phyloP scores from a whole-genome alignment of 23 red algal species.

The Gracilaria gracilis region DNA sequence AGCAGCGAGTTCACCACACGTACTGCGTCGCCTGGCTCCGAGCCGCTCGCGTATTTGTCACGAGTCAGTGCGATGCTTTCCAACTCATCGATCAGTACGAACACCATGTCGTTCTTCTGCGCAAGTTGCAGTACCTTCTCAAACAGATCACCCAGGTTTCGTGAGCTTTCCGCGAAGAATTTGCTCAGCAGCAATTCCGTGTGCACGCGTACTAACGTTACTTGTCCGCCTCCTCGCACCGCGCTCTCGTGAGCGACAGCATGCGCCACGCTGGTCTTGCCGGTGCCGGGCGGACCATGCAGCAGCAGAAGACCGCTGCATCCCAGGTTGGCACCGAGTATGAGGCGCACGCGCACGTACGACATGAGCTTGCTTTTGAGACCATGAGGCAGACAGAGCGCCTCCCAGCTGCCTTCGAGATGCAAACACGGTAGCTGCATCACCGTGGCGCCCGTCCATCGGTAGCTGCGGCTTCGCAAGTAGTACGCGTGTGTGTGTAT shows the following conservation, averaged over 20 bases:
- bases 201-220: constrained; percentile 52
- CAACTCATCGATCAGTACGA: constrained; percentile 78
- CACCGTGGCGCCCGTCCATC: constrained; percentile 1
- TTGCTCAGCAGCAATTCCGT: constrained; percentile 61
- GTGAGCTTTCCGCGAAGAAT: constrained; percentile 76
- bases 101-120: constrained; percentile 4
- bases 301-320: constrained; percentile 64
- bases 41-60: constrained; percentile 16
- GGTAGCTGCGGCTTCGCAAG: not conserved
- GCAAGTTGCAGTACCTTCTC: constrained; percentile 23
- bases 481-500: constrained; percentile 4
- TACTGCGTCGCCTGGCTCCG: constrained; percentile 75
- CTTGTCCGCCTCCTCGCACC: constrained; percentile 15
- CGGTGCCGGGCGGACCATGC: constrained; percentile 80
- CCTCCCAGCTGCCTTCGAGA: constrained; percentile 16
- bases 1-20: constrained; percentile 85
- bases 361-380: constrained; percentile 19
- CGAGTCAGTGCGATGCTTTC: constrained; percentile 54
- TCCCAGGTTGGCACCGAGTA: not conserved
- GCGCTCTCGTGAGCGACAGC: constrained; percentile 67
- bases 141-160: constrained; percentile 53
- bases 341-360: constrained; percentile 2
- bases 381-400: not conserved
- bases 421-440: not conserved
- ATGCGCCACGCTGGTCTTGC: constrained; percentile 70